Evolutionary conservation across 2,329 filamentous ascomycete species (phyloP).

Genomic region (Grosmannia clavigera): DNA sequence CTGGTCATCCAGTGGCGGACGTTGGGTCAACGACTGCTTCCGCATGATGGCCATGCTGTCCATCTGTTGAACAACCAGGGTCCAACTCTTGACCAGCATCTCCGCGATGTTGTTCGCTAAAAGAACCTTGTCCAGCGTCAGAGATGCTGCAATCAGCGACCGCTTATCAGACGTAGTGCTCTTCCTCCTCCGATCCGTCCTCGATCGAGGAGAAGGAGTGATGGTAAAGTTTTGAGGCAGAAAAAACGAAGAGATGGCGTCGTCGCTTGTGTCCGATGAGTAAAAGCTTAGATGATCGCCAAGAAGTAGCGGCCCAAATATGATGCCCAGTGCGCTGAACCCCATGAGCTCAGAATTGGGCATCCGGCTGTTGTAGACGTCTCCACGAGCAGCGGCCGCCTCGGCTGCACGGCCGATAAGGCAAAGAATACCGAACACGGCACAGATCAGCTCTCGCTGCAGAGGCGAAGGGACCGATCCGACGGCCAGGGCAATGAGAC

Average conservation of each 20-base stretch:
- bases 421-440: conserved; percentile 53
- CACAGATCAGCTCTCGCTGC: conserved; percentile 51
- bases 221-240: conserved; percentile 19
- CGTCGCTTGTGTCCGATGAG: conserved; percentile 29
- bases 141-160: conserved; percentile 9
- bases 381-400: conserved; percentile 30
- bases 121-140: conserved; percentile 41
- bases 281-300: conserved; percentile 44
- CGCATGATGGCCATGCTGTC: conserved; percentile 28
- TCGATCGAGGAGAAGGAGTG: conserved; percentile 28
- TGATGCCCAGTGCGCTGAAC: conserved; percentile 47
- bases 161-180: conserved; percentile 8
- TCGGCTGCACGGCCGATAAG: conserved; percentile 48
- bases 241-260: conserved; percentile 19
- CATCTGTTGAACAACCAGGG: conserved; percentile 50
- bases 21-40: conserved; percentile 6
- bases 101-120: conserved; percentile 48
- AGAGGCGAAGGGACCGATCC: conserved; percentile 46
- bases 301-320: conserved; percentile 53
- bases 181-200: conserved; percentile 11
- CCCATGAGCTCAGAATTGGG: conserved; percentile 50
- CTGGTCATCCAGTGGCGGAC: not conserved
- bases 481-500: conserved; percentile 53
- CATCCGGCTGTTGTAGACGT: conserved; percentile 24
- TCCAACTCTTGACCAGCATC: conserved; percentile 56